Base-by-base conservation (phyloP, 352 stramenopile species). In the Globisporangium megalacanthum region DNA sequence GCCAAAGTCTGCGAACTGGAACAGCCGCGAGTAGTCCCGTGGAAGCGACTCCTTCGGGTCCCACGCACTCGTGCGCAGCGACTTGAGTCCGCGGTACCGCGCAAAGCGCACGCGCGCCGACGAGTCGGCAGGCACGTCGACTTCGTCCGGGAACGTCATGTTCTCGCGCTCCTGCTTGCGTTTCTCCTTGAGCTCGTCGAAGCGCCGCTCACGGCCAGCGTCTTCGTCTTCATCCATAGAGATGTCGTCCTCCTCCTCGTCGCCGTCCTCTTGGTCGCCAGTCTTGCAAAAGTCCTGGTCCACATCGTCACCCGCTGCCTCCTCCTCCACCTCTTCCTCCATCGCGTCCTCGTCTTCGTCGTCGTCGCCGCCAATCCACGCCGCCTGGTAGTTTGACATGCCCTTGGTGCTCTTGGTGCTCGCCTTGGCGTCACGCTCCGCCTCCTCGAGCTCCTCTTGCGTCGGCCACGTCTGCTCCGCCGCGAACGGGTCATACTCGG, bases 11-110 rank as follows among this genome's bases (percentile, higher is more conserved):
- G 86, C 74, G 65, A 99, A 98, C 72, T 99, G 91, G 73, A 98
- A 99, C 29, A 99, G 81, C 6, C 93, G 87, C 25, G 92, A 92
- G 72, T 99, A 99, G 49, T 98, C 91, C 29, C 88, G 82, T 22
- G 97, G 97, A 8, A 99, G 89, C 66, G 95, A 98, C 76, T 99
- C 97, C 74, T 99, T 98, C 3, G 96, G 82, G 67, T 99, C 96
- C 97, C 97, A 99, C 52, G 82, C 69, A 58, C 89, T 98, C 57
- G 94, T 98, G 31, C 96, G 89, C 63, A 99, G 97, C 49, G 79
- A 97, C 73, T 98, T 98, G 49, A 99, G 80, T 11, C 94, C 94
- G 44, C 97, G 91, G 86, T 99, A 99, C 6, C 83, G 83, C 17
- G 84, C 84, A 58, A 94, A 93, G 36, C 84, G 82, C 15, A 88